Base-by-base conservation (phyloP, 768 basidiomycete genomes). In the Auricularia sp. region DNA sequence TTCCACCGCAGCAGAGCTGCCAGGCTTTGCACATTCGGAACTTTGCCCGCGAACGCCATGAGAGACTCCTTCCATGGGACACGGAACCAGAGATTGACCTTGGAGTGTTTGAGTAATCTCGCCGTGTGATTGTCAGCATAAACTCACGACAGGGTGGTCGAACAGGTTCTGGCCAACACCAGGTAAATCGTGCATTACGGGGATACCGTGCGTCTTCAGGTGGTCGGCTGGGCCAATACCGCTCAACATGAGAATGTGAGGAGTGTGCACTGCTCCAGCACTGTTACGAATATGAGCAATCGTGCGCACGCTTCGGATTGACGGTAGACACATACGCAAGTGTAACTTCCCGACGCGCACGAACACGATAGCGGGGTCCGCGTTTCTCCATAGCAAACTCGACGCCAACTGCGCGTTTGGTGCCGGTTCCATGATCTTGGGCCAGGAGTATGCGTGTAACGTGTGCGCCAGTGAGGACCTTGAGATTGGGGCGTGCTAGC, bases 91-190 rank as follows among this genome's bases (percentile, higher is more conserved):
- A 84, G 62, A 68, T 80, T 76, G 61, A 87, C 56, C 56, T 59
- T 29, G 39, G 12, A 7, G 12, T 14, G 39, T 14, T 42, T 42
- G 7, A 42, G 39, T 42, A 8, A 42, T 42, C 12, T 42, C 29
- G 29, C 29, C 29, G 29, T 29, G 29, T 42, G 7, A 42, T 7
- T 42, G 39, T 8, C 7, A 42, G 12, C 12, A 42, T 42, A 14
- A 42, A 14, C 56, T 4, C 33, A 68, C 78, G 14, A 79, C 77
- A 3, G 80, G 77, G 69, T 93, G 91, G 70, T 93, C 91, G 56
- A 81, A 76, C 18, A 93, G 80, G 71, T 91, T 80, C 8, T 81
- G 76, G 14, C 92, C 92, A 21, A 94, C 90, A 11, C 85, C 85
- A 0, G 88, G 86, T 1, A 88, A 80, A 68, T 91, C 84, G 5